These are phyloP conservation scores for Kodamaea kakaduensis DNA, from an alignment of 805 yeast species.

Conservation along the genomic window DNA sequence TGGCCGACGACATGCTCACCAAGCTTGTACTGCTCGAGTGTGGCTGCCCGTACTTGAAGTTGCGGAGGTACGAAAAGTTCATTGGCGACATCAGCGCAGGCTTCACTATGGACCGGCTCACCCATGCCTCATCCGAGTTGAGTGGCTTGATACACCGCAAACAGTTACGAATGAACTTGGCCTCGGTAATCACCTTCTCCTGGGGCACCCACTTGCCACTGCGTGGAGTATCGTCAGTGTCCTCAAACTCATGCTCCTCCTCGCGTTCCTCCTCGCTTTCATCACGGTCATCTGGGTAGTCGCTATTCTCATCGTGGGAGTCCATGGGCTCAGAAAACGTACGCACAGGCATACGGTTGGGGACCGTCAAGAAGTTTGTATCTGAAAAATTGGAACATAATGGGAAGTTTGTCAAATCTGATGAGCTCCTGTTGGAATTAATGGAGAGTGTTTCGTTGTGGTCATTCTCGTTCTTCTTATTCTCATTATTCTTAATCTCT, in stretches of 20 bases:
- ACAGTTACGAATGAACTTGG: slow-evolving; percentile 47
- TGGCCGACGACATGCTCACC: slow-evolving; percentile 14
- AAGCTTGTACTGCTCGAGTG: slow-evolving; percentile 17
- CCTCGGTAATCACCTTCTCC: slow-evolving; percentile 29
- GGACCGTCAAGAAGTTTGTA: not conserved
- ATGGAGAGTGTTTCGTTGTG: too few species aligned
- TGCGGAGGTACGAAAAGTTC: slow-evolving; percentile 19
- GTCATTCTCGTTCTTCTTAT: too few species aligned
- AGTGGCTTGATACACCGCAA: slow-evolving; percentile 55
- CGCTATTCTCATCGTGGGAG: slow-evolving; percentile 24
- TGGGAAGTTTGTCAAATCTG: too few species aligned
- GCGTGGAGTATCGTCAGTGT: not conserved
- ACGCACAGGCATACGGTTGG: too few species aligned
- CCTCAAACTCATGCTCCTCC: slow-evolving; percentile 1
- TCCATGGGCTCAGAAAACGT: too few species aligned
- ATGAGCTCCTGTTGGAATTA: too few species aligned
- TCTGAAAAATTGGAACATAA: too few species aligned
- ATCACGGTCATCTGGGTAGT: slow-evolving; percentile 30
- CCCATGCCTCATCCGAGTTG: slow-evolving; percentile 50
- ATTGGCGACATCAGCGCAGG: slow-evolving; percentile 26
- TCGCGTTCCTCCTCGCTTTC: slow-evolving; percentile 17
- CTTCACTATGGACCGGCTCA: slow-evolving; percentile 43
- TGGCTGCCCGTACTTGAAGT: slow-evolving; percentile 15
- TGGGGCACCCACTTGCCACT: slow-evolving; percentile 47
- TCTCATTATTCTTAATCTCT: too few species aligned